These are phyloP conservation scores for Cokeromyces recurvatus DNA, from an alignment of 371 early-diverging fungal species.

Conservation along the genomic window DNA sequence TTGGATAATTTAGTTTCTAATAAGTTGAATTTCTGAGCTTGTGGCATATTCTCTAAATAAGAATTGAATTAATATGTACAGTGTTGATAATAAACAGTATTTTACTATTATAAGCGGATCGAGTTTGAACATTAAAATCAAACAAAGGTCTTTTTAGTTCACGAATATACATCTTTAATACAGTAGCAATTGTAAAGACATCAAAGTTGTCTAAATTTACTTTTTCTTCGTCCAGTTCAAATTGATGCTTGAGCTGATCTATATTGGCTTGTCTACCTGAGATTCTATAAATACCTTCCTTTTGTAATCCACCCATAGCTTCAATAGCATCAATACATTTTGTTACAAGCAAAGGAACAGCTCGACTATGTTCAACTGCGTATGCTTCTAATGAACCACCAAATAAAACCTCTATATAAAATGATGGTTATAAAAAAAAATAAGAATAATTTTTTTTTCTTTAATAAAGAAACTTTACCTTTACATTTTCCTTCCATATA, in stretches of 20 bases:
- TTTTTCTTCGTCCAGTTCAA: constrained; percentile 52
- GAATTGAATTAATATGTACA: not conserved
- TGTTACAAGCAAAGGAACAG: constrained; percentile 50
- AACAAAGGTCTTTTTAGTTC: constrained; percentile 62
- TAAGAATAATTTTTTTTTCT: no score
- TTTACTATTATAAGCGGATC: constrained; percentile 54
- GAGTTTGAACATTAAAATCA: constrained; percentile 42
- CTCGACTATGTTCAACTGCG: constrained; percentile 34
- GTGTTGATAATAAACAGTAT: not conserved
- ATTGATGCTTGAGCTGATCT: constrained; percentile 42
- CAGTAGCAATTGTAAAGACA: constrained; percentile 54
- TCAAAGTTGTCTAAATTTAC: constrained; percentile 46
- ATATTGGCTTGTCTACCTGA: constrained; percentile 63
- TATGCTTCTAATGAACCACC: constrained; percentile 49
- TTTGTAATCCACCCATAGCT: constrained; percentile 54
- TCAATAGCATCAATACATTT: constrained; percentile 60
- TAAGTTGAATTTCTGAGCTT: constrained; percentile 25
- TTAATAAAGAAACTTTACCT: constrained; percentile 15
- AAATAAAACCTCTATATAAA: constrained; percentile 48
- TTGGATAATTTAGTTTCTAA: constrained; percentile 31
- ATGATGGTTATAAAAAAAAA: no score
- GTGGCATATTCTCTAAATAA: constrained; percentile 6
- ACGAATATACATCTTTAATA: constrained; percentile 62
- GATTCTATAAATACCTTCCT: constrained; percentile 70
- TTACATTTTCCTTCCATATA: constrained; percentile 36